phyloP scores from a whole-genome alignment of 768 basidiomycete genomes.

The Podaxis sp. region DNA sequence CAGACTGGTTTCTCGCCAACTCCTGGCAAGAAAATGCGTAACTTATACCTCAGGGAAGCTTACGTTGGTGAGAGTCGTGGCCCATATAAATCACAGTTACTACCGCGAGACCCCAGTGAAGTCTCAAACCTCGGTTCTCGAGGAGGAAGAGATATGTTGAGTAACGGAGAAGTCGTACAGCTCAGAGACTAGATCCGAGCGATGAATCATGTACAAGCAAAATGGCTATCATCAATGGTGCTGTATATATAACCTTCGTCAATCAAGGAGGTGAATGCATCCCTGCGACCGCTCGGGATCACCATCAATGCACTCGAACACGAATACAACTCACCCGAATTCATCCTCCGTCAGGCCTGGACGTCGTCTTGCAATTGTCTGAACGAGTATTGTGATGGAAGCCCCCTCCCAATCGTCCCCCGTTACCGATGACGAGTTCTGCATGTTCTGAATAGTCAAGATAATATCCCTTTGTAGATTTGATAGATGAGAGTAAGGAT shows the following conservation, averaged over 20 bases:
- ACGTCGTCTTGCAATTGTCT: not conserved
- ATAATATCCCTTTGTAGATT: constrained; percentile 24
- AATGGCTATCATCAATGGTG: constrained; percentile 26
- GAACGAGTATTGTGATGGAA: not conserved
- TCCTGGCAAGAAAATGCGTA: too few relatives aligned
- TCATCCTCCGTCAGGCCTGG: not conserved
- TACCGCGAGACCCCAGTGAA: too few relatives aligned
- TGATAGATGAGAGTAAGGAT: constrained; percentile 22
- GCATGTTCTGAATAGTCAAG: constrained; percentile 13
- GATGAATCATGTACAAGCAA: constrained; percentile 12
- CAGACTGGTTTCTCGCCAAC: too few relatives aligned
- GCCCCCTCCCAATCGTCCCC: not conserved
- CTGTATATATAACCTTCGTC: constrained; percentile 24
- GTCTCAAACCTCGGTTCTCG: too few relatives aligned
- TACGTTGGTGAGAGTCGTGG: too few relatives aligned
- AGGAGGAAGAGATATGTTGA: too few relatives aligned
- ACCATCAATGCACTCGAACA: not conserved
- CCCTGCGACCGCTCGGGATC: constrained; percentile 13
- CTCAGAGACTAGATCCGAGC: not conserved
- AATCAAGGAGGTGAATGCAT: constrained; percentile 22
- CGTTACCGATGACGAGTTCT: not conserved
- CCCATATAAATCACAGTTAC: too few relatives aligned
- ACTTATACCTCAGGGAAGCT: too few relatives aligned
- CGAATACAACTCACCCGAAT: constrained; percentile 14
- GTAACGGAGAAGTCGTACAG: not conserved